These are phyloP conservation scores for Diversispora epigaea DNA, from an alignment of 192 early-diverging fungal species.

Conservation along the genomic window DNA sequence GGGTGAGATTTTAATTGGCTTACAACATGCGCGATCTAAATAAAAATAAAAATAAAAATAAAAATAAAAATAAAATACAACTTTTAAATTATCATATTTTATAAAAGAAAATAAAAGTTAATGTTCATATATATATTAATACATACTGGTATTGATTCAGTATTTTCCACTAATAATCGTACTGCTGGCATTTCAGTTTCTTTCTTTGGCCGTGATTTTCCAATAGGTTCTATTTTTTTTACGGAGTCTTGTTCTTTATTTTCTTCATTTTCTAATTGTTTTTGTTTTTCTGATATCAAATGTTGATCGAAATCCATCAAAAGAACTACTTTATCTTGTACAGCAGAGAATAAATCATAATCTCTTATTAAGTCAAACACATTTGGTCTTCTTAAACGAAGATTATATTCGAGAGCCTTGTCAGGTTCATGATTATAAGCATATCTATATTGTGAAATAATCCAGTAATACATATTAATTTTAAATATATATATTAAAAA, in stretches of 20 bases:
- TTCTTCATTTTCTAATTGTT: slow-evolving; percentile 33
- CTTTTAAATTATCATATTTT: neutral
- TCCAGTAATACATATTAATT: neutral
- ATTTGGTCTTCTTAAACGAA: slow-evolving; percentile 67
- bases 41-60: neutral
- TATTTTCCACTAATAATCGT: slow-evolving; percentile 78
- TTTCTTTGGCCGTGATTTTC: slow-evolving; percentile 17
- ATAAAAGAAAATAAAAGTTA: neutral
- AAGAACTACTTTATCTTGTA: slow-evolving; percentile 77
- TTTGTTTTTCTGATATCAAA: slow-evolving; percentile 46
- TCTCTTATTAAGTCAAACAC: slow-evolving; percentile 74
- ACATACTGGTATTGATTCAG: slow-evolving; percentile 78
- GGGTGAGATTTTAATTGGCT: slow-evolving; percentile 60
- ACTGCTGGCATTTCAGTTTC: slow-evolving; percentile 63
- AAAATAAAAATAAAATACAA: neutral
- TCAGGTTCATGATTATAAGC: slow-evolving; percentile 69
- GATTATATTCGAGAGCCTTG: slow-evolving; percentile 76
- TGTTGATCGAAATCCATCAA: slow-evolving; percentile 84
- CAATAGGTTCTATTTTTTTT: neutral
- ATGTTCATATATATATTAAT: neutral
- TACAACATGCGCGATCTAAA: slow-evolving; percentile 63
- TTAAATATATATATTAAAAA: neutral
- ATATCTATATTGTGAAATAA: slow-evolving; percentile 49
- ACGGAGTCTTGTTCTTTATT: slow-evolving; percentile 11
- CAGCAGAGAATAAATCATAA: slow-evolving; percentile 78